Conservation (phyloP, 2,329 filamentous ascomycete genomes). For the Mollisia scopiformis region DNA sequence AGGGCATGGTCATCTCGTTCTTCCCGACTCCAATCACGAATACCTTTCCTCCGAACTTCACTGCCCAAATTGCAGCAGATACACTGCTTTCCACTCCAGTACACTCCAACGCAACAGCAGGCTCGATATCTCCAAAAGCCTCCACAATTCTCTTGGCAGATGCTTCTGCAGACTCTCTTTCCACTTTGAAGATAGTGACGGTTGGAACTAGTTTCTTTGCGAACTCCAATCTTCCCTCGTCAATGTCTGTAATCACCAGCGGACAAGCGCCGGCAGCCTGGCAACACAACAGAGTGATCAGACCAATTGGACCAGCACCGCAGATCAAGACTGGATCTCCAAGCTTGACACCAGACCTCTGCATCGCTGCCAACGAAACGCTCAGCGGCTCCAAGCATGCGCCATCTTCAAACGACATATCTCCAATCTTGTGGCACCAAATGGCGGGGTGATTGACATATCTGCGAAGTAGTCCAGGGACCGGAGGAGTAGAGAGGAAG, state of each 20-base stretch:
- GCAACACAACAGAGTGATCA: constrained; percentile 84
- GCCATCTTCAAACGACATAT: constrained; percentile 91
- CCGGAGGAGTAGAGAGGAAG: constrained; percentile 90
- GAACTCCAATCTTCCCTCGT: constrained; percentile 81
- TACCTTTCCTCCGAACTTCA: constrained; percentile 95
- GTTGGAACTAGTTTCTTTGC: constrained; percentile 82
- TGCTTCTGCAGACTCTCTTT: constrained; percentile 68
- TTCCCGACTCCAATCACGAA: constrained; percentile 96
- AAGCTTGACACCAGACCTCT: constrained; percentile 77
- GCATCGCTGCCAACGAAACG: constrained; percentile 86
- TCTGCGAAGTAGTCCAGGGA: constrained; percentile 82
- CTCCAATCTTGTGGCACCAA: constrained; percentile 95
- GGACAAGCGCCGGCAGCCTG: constrained; percentile 87
- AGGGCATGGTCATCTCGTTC: constrained; percentile 93
- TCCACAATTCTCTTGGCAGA: constrained; percentile 69
- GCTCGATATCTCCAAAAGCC: constrained; percentile 78
- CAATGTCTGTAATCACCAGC: constrained; percentile 93
- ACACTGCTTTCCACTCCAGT: constrained; percentile 93
- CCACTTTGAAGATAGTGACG: constrained; percentile 80
- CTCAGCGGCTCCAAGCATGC: constrained; percentile 88
- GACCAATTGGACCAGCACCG: constrained; percentile 90
- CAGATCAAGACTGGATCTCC: constrained; percentile 89
- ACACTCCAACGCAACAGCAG: constrained; percentile 84
- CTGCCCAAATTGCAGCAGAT: constrained; percentile 81
- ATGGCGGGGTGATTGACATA: constrained; percentile 94